phyloP scores from a whole-genome alignment of 345 rosid species.

The Aquilaria malaccensis region DNA sequence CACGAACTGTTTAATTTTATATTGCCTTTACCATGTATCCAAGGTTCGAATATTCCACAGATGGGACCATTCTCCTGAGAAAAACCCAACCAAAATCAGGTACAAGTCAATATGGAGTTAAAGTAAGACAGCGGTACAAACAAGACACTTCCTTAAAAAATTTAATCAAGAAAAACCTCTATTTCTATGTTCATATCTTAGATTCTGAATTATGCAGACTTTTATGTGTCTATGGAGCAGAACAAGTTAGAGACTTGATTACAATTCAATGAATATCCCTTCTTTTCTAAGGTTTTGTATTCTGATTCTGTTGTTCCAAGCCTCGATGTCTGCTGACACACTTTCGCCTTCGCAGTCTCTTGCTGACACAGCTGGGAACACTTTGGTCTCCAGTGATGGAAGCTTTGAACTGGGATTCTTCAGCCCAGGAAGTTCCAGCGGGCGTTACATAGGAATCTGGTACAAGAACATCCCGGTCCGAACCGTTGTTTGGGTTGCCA shows the following conservation, averaged over 20 bases:
- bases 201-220: too few species aligned
- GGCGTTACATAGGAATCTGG: conserved; percentile 49
- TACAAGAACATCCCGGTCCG: conserved; percentile 28
- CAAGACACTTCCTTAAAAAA: too few species aligned
- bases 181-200: not conserved
- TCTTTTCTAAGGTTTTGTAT: not conserved
- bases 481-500: conserved; percentile 56
- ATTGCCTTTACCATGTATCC: too few species aligned
- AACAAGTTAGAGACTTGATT: conserved; percentile 4
- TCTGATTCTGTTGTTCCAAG: conserved; percentile 1
- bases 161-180: too few species aligned
- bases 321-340: conserved; percentile 11
- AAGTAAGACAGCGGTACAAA: too few species aligned
- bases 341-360: conserved; percentile 13
- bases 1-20: too few species aligned
- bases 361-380: conserved; percentile 11
- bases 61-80: too few species aligned
- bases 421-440: conserved; percentile 34
- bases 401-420: conserved; percentile 32
- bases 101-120: too few species aligned
- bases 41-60: too few species aligned
- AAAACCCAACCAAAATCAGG: too few species aligned
- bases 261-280: conserved; percentile 6
- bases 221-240: too few species aligned
- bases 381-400: conserved; percentile 18